Base-by-base conservation (phyloP, 352 stramenopile species). In the Globisporangium orthogonon region DNA sequence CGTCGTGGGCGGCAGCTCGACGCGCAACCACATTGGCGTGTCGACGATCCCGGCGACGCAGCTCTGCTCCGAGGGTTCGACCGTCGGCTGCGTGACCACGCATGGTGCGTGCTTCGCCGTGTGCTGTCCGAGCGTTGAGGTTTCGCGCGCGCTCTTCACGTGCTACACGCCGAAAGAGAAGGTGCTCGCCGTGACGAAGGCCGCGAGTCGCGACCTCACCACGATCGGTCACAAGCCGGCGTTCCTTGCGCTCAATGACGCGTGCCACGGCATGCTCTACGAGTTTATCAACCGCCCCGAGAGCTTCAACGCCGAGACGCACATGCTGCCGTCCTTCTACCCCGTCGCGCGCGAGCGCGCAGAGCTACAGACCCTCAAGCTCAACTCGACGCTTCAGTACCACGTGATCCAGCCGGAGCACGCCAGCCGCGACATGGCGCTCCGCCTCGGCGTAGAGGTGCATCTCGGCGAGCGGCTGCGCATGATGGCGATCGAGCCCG, bases 81-180 rank as follows among this genome's bases (percentile, higher is more conserved):
- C 69, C 5, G 62, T 77, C 9, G 76, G 73, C 17, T 86, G 75
- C 55, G 80, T 92, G 40, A 90, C 80, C 28, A 81, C 74, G 11
- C 73, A 87, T 45, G 83, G 84, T 9, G 68, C 78, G 30, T 83
- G 80, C 58, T 87, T 92, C 58, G 84, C 83, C 0, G 74, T 94
- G 54, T 94, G 84, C 61, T 78, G 72, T 43, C 84, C 84, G 6
- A 91, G 80, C 56, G 82, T 94, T 7, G 80, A 91, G 56, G 78
- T 94, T 31, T 67, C 78, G 2, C 74, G 90, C 46, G 78, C 80
- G 35, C 76, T 86, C 52, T 94, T 94, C 65, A 91, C 78, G 49
- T 91, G 84, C 62, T 94, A 92, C 65, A 79, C 90, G 45, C 73
- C 77, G 41, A 89, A 80, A 29, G 77, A 87, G 28, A 86, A 77